A percentile compares a stretch with the other conserved stretches of the same genome.
phyloP scores from a whole-genome alignment of 2,329 filamentous ascomycete genomes.

The Aureobasidium sp. region DNA sequence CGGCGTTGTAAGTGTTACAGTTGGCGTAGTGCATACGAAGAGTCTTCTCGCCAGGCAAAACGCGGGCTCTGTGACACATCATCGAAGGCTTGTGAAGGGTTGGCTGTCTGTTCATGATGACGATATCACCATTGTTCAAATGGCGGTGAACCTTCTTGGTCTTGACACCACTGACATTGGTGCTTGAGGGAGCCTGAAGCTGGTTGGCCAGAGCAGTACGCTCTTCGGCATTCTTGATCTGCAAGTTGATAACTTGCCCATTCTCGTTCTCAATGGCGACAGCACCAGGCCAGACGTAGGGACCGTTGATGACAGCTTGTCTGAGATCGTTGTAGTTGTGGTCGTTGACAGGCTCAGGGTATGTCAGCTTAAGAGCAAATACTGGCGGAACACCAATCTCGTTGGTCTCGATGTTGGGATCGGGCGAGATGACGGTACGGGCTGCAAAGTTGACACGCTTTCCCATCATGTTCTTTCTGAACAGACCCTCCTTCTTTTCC shows the following conservation, averaged over 20 bases:
- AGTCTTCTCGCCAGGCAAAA: conserved; percentile 89
- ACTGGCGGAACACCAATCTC: conserved; percentile 98
- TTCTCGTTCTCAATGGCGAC: conserved; percentile 93
- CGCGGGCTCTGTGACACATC: conserved; percentile 92
- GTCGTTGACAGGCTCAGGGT: conserved; percentile 92
- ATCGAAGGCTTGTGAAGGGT: conserved; percentile 98
- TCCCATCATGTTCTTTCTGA: conserved; percentile 99
- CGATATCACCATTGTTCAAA: conserved; percentile 91
- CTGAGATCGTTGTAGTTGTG: conserved; percentile 96
- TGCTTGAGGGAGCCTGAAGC: conserved; percentile 74
- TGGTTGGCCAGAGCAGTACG: conserved; percentile 86
- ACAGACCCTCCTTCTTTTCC: conserved; percentile 97
- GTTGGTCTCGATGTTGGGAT: conserved; percentile 97
- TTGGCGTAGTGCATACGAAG: conserved; percentile 99
- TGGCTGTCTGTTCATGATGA: conserved; percentile 97
- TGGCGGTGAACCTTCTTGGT: conserved; percentile 98
- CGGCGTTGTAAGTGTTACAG: conserved; percentile 98
- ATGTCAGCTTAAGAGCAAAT: conserved; percentile 91
- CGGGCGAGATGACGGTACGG: conserved; percentile 93
- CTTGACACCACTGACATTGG: conserved; percentile 61
- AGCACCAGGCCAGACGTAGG: conserved; percentile 89
- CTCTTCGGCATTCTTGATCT: conserved; percentile 81
- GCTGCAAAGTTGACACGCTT: conserved; percentile 99
- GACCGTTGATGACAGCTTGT: conserved; percentile 90
- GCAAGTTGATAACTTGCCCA: conserved; percentile 79